Evolutionary conservation across 2,329 filamentous ascomycete genomes (phyloP).

Genomic region (Fusarium tjaetaba): DNA sequence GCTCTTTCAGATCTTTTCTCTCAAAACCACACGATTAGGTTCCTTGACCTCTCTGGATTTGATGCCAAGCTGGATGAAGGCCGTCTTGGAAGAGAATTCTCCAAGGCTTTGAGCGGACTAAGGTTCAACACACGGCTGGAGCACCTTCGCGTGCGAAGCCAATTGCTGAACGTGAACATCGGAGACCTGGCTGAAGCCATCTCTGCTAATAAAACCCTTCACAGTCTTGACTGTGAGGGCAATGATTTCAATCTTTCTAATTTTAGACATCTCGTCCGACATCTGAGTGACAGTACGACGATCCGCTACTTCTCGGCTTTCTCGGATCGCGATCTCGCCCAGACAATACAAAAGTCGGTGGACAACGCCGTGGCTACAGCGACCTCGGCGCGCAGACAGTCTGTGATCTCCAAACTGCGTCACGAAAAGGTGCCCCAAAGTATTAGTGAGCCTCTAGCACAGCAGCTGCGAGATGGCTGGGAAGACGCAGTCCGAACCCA

Average conservation of each 20-base stretch:
- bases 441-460: conserved; percentile 48
- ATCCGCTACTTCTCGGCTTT: conserved; percentile 58
- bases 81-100: conserved; percentile 64
- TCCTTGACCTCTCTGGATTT: conserved; percentile 66
- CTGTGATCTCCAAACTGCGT: conserved; percentile 49
- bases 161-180: conserved; percentile 64
- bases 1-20: conserved; percentile 62
- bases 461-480: conserved; percentile 54
- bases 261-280: conserved; percentile 58
- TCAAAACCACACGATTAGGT: conserved; percentile 61
- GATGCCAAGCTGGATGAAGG: conserved; percentile 67
- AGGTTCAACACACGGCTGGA: conserved; percentile 55
- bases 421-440: conserved; percentile 45
- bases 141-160: conserved; percentile 65
- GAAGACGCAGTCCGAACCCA: conserved; percentile 49
- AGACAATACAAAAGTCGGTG: conserved; percentile 49
- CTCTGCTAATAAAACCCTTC: conserved; percentile 58
- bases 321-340: conserved; percentile 49
- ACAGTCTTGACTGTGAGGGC: conserved; percentile 64
- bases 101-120: conserved; percentile 59
- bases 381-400: conserved; percentile 46
- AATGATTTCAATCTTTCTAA: conserved; percentile 66
- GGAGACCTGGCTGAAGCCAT: conserved; percentile 63
- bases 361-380: conserved; percentile 43
- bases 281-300: conserved; percentile 54